phyloP scores from a whole-genome alignment of 2,329 filamentous ascomycete genomes.

The Helicocarpus griseus region DNA sequence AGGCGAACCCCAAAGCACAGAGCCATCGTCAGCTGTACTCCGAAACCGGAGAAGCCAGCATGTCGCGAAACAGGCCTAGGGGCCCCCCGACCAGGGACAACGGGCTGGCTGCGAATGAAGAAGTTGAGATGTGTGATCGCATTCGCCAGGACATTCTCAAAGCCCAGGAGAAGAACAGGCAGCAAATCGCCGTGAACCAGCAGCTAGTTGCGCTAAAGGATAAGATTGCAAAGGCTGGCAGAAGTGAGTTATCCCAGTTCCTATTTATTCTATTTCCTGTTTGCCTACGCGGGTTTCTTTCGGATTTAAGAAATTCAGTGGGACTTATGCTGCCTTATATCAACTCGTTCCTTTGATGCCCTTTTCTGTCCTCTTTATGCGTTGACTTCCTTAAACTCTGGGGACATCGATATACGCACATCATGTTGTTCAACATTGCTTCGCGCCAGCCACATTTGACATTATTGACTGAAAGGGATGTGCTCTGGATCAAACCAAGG shows the following conservation, averaged over 20 bases:
- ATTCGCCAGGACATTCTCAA: conserved; percentile 34
- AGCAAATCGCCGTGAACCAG: conserved; percentile 28
- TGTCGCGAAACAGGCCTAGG: conserved; percentile 35
- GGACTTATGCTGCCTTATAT: too few species aligned
- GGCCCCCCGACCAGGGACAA: conserved; percentile 31
- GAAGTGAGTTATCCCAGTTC: conserved; percentile 26
- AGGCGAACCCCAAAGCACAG: not conserved
- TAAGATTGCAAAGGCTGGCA: conserved; percentile 33
- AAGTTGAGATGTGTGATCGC: conserved; percentile 37
- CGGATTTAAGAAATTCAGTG: too few species aligned
- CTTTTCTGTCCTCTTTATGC: too few species aligned
- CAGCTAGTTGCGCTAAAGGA: conserved; percentile 35
- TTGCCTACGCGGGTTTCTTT: too few species aligned
- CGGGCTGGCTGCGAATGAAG: conserved; percentile 34
- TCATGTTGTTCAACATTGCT: too few species aligned
- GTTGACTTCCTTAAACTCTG: too few species aligned
- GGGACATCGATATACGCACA: too few species aligned
- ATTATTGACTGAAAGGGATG: too few species aligned
- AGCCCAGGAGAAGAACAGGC: conserved; percentile 35
- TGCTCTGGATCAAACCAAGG: too few species aligned
- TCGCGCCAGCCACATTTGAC: too few species aligned
- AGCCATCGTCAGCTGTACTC: not conserved
- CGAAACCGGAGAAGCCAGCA: conserved; percentile 10
- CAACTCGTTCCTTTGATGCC: too few species aligned
- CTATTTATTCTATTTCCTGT: too few species aligned